Evolutionary conservation across 352 stramenopile genomes (phyloP).

Genomic region (Globisporangium acanthophoron): DNA sequence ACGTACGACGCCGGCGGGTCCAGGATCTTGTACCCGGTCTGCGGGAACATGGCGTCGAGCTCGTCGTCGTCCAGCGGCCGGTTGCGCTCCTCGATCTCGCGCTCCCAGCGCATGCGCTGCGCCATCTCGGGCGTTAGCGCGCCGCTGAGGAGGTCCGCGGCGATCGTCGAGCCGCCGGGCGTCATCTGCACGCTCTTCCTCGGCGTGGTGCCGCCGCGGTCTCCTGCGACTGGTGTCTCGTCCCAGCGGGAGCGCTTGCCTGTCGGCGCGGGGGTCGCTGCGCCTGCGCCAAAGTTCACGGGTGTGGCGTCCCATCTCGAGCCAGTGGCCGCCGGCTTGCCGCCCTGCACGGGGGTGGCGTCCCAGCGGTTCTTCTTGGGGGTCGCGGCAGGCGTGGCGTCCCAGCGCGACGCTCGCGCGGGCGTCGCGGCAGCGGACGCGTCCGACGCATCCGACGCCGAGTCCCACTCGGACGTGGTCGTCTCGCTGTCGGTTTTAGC

Average conservation of each 20-base stretch:
- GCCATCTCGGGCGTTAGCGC: conserved; percentile 87
- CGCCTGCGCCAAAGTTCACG: conserved; percentile 30
- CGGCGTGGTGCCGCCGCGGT: conserved; percentile 38
- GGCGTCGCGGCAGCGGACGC: conserved; percentile 43
- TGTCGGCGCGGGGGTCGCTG: conserved; percentile 44
- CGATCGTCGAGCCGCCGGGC: conserved; percentile 47
- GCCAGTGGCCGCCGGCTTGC: conserved; percentile 13
- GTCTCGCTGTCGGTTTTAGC: conserved; percentile 57
- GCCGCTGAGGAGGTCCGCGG: conserved; percentile 53
- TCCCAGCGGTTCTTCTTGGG: conserved; percentile 83
- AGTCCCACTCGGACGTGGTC: conserved; percentile 68
- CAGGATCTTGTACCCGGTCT: conserved; percentile 94
- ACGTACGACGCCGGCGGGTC: conserved; percentile 94
- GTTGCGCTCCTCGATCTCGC: conserved; percentile 97
- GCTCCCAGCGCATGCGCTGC: conserved; percentile 92
- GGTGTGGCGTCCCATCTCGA: conserved; percentile 95
- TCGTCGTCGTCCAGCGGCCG: conserved; percentile 94
- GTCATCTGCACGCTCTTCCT: conserved; percentile 61
- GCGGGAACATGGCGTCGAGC: conserved; percentile 96
- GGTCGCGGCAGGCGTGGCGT: conserved; percentile 43
- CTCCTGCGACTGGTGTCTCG: conserved; percentile 87
- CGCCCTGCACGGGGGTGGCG: conserved; percentile 57
- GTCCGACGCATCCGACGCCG: conserved; percentile 33
- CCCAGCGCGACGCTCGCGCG: conserved; percentile 65
- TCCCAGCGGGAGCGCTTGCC: conserved; percentile 95